Conservation (phyloP, 2,329 filamentous ascomycete species). For the Claviceps sorghi region DNA sequence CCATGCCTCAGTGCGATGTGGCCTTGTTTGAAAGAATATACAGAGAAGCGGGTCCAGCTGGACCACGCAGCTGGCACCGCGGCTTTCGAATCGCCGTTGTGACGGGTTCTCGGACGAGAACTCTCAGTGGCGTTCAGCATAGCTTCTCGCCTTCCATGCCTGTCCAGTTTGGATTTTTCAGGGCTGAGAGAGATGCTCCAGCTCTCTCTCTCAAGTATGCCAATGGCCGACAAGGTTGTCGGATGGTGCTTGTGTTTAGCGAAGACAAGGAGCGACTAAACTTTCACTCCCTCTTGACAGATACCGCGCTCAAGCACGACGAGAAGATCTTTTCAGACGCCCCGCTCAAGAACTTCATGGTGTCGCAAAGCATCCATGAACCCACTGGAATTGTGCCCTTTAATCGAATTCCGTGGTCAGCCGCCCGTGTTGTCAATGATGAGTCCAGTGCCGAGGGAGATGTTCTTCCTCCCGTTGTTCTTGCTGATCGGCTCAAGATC, state of each 20-base stretch:
- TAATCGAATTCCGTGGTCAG: conserved; percentile 47
- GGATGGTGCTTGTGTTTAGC: conserved; percentile 64
- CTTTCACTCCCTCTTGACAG: conserved; percentile 60
- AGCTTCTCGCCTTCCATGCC: conserved; percentile 49
- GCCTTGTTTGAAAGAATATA: conserved; percentile 59
- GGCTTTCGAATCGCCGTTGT: conserved; percentile 68
- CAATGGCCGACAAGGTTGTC: conserved; percentile 49
- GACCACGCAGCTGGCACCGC: conserved; percentile 57
- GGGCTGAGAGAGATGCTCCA: conserved; percentile 54
- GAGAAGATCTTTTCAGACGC: conserved; percentile 61
- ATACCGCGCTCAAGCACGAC: conserved; percentile 50
- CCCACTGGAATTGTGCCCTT: conserved; percentile 35
- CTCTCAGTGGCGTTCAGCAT: conserved; percentile 62
- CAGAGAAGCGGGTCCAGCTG: conserved; percentile 56
- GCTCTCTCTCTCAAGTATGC: conserved; percentile 58
- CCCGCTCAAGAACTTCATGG: conserved; percentile 47
- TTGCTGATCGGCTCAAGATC: conserved; percentile 62
- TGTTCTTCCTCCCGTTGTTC: conserved; percentile 48
- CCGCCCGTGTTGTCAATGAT: conserved; percentile 57
- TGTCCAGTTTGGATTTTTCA: conserved; percentile 63
- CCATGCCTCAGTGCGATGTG: conserved; percentile 55
- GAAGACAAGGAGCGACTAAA: conserved; percentile 55
- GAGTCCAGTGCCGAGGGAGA: conserved; percentile 46
- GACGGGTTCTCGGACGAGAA: conserved; percentile 63
- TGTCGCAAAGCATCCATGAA: conserved; percentile 39